Evolutionary conservation across 2,329 filamentous ascomycete genomes (phyloP).

Genomic region (Verticillium isaacii): DNA sequence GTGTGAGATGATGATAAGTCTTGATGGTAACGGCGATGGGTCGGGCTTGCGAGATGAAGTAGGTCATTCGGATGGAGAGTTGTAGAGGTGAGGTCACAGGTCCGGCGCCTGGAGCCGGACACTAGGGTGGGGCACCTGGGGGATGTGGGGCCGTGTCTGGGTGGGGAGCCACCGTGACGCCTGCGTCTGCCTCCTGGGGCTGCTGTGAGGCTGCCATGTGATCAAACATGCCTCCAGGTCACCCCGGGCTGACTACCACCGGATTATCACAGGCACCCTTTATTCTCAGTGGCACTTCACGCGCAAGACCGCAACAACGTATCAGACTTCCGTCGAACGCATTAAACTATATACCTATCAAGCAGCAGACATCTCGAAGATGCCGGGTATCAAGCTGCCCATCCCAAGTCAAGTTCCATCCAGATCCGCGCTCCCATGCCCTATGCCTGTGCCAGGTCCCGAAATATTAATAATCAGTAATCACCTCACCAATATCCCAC

Average conservation of each 20-base stretch:
- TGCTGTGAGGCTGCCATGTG: neutral
- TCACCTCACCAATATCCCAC: neutral
- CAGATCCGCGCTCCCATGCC: neutral
- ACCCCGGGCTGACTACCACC: neutral
- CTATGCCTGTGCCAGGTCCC: neutral
- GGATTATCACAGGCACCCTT: too few species aligned
- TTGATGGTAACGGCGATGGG: neutral
- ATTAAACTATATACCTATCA: neutral
- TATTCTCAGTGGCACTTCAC: too few species aligned
- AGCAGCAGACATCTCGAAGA: neutral
- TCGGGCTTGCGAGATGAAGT: neutral
- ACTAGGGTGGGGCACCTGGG: neutral
- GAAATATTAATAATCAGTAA: neutral
- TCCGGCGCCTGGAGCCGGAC: neutral
- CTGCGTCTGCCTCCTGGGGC: neutral
- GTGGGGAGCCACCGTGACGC: neutral
- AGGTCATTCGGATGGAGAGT: neutral
- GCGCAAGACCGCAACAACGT: too few species aligned
- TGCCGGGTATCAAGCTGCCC: neutral
- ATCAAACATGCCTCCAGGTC: neutral
- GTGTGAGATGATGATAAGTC: neutral
- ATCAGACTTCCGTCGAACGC: neutral
- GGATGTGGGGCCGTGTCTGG: neutral
- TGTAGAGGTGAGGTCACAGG: neutral
- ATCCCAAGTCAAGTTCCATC: neutral